Conservation (phyloP, 2,329 filamentous ascomycete species). For the Microcera coccophila region DNA sequence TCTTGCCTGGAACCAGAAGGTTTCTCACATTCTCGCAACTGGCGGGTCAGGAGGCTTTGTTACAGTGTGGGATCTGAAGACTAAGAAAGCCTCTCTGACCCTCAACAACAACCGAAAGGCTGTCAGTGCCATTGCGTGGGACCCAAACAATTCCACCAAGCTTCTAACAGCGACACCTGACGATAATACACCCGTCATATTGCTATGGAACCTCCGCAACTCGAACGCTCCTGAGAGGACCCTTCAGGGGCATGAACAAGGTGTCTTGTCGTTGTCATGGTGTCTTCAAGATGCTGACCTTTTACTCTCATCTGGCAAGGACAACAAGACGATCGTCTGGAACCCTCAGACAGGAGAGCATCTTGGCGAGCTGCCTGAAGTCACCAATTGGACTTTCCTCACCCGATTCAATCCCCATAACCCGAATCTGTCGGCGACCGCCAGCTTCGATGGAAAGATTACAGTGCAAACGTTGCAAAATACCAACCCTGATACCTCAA, state of each 20-base stretch:
- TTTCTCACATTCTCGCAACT: constrained; percentile 91
- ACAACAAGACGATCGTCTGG: constrained; percentile 94
- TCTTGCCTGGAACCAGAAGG: constrained; percentile 97
- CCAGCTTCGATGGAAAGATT: constrained; percentile 96
- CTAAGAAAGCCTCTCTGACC: constrained; percentile 94
- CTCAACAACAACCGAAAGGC: constrained; percentile 93
- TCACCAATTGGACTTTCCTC: constrained; percentile 99
- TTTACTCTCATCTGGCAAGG: constrained; percentile 89
- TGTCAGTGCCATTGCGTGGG: constrained; percentile 95
- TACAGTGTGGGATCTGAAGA: constrained; percentile 97
- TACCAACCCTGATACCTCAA: constrained; percentile 73
- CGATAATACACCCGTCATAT: constrained; percentile 81
- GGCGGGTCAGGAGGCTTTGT: constrained; percentile 92
- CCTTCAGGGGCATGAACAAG: constrained; percentile 88
- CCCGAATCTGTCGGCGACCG: constrained; percentile 86
- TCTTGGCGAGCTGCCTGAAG: constrained; percentile 90
- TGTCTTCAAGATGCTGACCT: constrained; percentile 86
- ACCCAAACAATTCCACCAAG: constrained; percentile 91
- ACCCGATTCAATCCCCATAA: constrained; percentile 93
- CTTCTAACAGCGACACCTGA: constrained; percentile 88
- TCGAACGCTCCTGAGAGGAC: constrained; percentile 90
- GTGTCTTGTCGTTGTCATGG: constrained; percentile 92
- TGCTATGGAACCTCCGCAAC: constrained; percentile 93
- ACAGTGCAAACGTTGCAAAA: constrained; percentile 91
- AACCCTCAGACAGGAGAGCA: constrained; percentile 87